Conservation (phyloP, 805 yeast species). For the Saccharomycopsis sp. region DNA sequence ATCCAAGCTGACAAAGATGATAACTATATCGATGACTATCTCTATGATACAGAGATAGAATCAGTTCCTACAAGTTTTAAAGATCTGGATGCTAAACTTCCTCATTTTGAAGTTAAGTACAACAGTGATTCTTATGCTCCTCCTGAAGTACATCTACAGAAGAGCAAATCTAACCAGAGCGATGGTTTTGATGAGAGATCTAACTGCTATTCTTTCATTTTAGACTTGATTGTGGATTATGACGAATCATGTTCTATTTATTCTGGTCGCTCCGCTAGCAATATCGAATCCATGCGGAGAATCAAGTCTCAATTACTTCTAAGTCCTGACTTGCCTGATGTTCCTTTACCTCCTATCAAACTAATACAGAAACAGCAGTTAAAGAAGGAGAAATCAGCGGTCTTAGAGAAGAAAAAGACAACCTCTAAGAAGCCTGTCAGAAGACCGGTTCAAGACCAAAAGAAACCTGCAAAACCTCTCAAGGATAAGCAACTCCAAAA, state of each 20-base stretch:
- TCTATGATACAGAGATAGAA: constrained; percentile 17
- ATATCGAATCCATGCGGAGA: background rate
- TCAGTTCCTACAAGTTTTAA: constrained; percentile 6
- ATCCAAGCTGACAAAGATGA: background rate
- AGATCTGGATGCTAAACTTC: constrained; percentile 1
- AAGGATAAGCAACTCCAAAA: background rate
- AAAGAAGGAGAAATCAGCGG: background rate
- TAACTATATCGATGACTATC: constrained; percentile 3
- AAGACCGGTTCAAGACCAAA: background rate
- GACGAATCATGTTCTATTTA: constrained; percentile 5
- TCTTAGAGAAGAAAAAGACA: background rate
- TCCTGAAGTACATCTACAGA: constrained; percentile 1
- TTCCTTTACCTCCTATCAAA: background rate
- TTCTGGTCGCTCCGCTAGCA: background rate
- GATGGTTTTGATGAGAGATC: constrained; percentile 4
- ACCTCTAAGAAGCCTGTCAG: background rate
- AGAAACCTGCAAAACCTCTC: background rate
- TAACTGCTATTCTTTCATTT: constrained; percentile 19
- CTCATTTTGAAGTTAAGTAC: constrained; percentile 6
- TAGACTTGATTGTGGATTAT: constrained; percentile 20
- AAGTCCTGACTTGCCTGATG: background rate
- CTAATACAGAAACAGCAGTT: background rate
- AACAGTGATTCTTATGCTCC: background rate
- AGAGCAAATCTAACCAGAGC: background rate
- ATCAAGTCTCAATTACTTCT: background rate